Percentiles rank a stretch among this genome's conserved stretches.
Conservation (phyloP, 1,284 basidiomycete genomes). For the Quambalaria eucalypti region DNA sequence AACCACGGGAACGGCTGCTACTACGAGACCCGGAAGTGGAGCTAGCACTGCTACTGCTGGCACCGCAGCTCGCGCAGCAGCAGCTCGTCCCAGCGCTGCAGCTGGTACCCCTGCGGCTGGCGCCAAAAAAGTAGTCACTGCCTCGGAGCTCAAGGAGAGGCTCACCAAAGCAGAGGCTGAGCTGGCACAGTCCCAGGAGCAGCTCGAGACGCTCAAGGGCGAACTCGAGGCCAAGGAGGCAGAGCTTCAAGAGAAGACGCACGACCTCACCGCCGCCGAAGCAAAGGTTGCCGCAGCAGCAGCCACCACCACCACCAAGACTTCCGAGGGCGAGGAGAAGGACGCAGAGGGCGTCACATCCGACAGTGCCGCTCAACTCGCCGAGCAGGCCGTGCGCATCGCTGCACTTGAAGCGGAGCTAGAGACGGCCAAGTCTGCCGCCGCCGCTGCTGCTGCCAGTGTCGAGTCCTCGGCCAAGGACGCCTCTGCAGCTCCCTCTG, state of each 20-base stretch:
- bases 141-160: slow-evolving; percentile 16
- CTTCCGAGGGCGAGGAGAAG: slow-evolving; percentile 1
- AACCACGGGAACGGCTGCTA: not conserved
- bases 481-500: no score
- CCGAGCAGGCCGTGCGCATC: slow-evolving; percentile 9
- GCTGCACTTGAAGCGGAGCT: slow-evolving; percentile 9
- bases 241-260: slow-evolving; percentile 23
- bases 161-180: slow-evolving; percentile 23
- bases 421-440: not conserved
- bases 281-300: slow-evolving; percentile 12
- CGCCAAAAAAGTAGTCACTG: not conserved
- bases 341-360: not conserved
- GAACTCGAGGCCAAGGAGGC: slow-evolving; percentile 27
- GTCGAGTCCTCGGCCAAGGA: no score
- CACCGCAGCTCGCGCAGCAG: not conserved
- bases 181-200: slow-evolving; percentile 22
- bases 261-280: slow-evolving; percentile 21
- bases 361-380: not conserved
- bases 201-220: slow-evolving; percentile 18
- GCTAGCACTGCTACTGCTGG: not conserved
- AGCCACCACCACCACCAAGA: no score
- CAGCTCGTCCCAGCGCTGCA: not conserved
- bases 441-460: no score
- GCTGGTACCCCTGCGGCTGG: not conserved
- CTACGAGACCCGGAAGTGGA: not conserved